Conservation (phyloP, 305 asterid genomes). For the Caryopteris hybrid region DNA sequence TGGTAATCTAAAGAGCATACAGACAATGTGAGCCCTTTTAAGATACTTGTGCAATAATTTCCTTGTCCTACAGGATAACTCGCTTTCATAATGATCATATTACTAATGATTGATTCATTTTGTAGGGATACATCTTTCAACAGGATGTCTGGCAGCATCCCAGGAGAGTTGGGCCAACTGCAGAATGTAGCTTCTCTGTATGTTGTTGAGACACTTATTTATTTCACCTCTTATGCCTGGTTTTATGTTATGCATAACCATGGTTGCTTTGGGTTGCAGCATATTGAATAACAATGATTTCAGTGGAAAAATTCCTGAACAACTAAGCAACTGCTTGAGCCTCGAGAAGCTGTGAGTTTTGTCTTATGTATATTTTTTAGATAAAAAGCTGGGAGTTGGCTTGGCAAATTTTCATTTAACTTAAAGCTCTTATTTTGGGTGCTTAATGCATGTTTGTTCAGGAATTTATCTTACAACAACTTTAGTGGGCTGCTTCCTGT, state of each 20-base stretch:
- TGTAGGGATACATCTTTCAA: conserved; percentile 81
- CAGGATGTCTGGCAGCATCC: conserved; percentile 60
- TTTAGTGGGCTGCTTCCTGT: conserved; percentile 72
- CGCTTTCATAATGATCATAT: neutral
- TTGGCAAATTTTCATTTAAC: neutral
- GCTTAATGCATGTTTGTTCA: conserved; percentile 26
- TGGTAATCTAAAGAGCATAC: conserved; percentile 80
- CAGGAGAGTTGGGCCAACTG: conserved; percentile 84
- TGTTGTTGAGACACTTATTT: conserved; percentile 6
- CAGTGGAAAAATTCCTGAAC: conserved; percentile 78
- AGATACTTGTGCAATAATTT: neutral
- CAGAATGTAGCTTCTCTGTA: conserved; percentile 86
- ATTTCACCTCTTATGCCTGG: neutral
- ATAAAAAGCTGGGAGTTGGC: conserved; percentile 50
- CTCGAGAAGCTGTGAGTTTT: conserved; percentile 70
- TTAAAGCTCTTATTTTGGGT: neutral
- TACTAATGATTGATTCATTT: neutral
- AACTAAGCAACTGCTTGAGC: conserved; percentile 77
- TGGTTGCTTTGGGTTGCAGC: conserved; percentile 35
- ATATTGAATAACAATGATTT: conserved; percentile 59
- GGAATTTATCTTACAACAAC: conserved; percentile 89
- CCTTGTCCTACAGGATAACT: neutral
- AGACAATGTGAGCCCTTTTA: conserved; percentile 53
- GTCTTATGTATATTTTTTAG: too few species aligned
- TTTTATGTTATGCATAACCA: neutral